Conservation (phyloP, 306 rosid genomes). For the Fragaria iinumae region DNA sequence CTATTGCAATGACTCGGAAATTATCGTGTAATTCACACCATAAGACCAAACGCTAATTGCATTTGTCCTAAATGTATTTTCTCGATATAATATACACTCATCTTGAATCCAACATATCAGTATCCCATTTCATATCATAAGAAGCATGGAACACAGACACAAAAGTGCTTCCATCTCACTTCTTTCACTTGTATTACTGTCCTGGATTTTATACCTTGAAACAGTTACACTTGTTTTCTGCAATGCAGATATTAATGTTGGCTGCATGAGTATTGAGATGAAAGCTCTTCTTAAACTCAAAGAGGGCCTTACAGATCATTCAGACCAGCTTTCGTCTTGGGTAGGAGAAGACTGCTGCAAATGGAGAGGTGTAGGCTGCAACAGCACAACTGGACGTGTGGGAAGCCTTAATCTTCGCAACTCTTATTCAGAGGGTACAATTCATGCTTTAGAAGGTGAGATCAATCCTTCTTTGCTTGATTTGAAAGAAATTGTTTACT, state of each 20-base stretch:
- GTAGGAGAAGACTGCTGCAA: no score
- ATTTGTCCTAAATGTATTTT: no score
- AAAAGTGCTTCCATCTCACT: not conserved
- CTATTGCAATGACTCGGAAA: no score
- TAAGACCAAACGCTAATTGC: no score
- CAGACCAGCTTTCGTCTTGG: no score
- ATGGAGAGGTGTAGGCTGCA: conserved; percentile 19
- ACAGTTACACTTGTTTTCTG: not conserved
- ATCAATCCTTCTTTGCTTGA: conserved; percentile 23
- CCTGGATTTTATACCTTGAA: not conserved
- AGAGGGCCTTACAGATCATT: not conserved
- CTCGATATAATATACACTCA: no score
- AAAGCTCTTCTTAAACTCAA: conserved; percentile 25
- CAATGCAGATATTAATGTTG: not conserved
- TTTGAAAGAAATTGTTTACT: conserved; percentile 8
- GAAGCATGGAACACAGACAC: not conserved
- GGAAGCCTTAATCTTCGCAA: conserved; percentile 14
- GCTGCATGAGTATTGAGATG: conserved; percentile 6
- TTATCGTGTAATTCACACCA: no score
- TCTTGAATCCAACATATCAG: no score
- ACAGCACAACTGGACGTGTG: conserved; percentile 19
- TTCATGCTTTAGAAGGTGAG: conserved; percentile 7
- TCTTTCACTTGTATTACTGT: not conserved
- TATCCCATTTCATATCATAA: no score
- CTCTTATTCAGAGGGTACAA: not conserved